Percentiles rank a stretch among this genome's conserved stretches.
These are phyloP conservation scores for Rubroshorea leprosula DNA, from an alignment of 345 rosid species.

Conservation along the genomic window DNA sequence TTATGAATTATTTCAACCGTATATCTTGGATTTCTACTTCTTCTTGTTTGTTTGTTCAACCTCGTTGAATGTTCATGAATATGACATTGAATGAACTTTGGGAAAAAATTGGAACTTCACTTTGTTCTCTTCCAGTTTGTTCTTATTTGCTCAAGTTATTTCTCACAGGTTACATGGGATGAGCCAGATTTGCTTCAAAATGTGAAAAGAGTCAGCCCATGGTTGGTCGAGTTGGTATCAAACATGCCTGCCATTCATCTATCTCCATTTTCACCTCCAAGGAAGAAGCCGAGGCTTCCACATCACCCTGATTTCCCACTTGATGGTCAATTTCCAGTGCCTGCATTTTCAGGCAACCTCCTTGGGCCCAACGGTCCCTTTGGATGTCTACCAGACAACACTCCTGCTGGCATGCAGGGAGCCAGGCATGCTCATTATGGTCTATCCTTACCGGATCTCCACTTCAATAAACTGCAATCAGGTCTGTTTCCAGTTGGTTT, in stretches of 20 bases:
- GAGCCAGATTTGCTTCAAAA: slow-evolving; percentile 75
- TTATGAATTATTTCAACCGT: too few species aligned
- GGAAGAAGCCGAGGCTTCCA: slow-evolving; percentile 58
- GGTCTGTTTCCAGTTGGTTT: slow-evolving; percentile 34
- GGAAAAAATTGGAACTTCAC: too few species aligned
- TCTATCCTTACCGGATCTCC: slow-evolving; percentile 52
- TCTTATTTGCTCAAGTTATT: slow-evolving; percentile 11
- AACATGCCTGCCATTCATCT: slow-evolving; percentile 59
- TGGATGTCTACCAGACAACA: slow-evolving; percentile 44
- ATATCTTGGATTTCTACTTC: too few species aligned
- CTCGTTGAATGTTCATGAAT: too few species aligned
- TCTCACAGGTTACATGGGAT: slow-evolving; percentile 64
- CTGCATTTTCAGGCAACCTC: slow-evolving; percentile 47
- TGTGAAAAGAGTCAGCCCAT: slow-evolving; percentile 65
- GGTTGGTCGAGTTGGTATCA: slow-evolving; percentile 73
- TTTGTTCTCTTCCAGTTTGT: slow-evolving; percentile 13
- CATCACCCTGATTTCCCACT: slow-evolving; percentile 50
- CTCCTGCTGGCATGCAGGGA: slow-evolving; percentile 95
- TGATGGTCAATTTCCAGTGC: slow-evolving; percentile 45
- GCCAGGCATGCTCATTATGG: slow-evolving; percentile 82
- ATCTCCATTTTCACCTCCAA: slow-evolving; percentile 59
- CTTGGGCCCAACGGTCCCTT: slow-evolving; percentile 47
- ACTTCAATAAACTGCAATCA: slow-evolving; percentile 44
- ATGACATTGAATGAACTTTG: too few species aligned
- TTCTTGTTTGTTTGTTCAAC: too few species aligned